phyloP scores from a whole-genome alignment of 2,329 filamentous ascomycete genomes.

The Monosporascus sp. region DNA sequence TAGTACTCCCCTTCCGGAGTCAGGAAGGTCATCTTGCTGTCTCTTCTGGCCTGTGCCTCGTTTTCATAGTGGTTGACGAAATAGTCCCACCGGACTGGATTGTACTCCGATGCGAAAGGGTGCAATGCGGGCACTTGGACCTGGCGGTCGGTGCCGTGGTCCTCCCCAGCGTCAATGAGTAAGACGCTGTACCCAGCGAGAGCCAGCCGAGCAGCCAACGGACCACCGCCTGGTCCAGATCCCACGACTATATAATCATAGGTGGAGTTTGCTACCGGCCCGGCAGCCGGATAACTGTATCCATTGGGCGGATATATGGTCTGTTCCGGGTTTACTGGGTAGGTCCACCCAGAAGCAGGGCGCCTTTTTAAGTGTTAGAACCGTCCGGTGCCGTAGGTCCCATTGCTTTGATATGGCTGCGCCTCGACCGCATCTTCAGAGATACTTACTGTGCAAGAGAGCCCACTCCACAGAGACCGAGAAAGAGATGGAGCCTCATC shows the following conservation, averaged over 20 bases:
- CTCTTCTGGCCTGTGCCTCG: slow-evolving; percentile 43
- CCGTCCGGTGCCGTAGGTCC: no score
- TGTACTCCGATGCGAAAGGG: slow-evolving; percentile 49
- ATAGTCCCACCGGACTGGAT: slow-evolving; percentile 55
- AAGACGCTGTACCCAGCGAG: slow-evolving; percentile 28
- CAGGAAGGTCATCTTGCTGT: slow-evolving; percentile 55
- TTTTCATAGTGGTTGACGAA: slow-evolving; percentile 59
- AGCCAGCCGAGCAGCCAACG: neutral
- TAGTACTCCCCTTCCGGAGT: slow-evolving; percentile 46
- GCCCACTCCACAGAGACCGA: no score
- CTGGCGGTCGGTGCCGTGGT: slow-evolving; percentile 44
- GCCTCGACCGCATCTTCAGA: no score
- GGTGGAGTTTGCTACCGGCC: neutral
- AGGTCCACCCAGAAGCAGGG: no score
- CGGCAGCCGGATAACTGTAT: neutral
- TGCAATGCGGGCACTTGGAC: slow-evolving; percentile 51
- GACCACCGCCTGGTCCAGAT: neutral
- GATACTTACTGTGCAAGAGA: no score
- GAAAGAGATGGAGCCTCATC: no score
- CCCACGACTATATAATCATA: neutral
- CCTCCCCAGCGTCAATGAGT: slow-evolving; percentile 55
- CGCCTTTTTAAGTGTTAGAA: no score
- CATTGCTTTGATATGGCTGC: no score
- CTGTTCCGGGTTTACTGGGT: neutral
- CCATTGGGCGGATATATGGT: neutral